Conservation (phyloP, 768 basidiomycete species). For the Suillus fuscotomentosus region DNA sequence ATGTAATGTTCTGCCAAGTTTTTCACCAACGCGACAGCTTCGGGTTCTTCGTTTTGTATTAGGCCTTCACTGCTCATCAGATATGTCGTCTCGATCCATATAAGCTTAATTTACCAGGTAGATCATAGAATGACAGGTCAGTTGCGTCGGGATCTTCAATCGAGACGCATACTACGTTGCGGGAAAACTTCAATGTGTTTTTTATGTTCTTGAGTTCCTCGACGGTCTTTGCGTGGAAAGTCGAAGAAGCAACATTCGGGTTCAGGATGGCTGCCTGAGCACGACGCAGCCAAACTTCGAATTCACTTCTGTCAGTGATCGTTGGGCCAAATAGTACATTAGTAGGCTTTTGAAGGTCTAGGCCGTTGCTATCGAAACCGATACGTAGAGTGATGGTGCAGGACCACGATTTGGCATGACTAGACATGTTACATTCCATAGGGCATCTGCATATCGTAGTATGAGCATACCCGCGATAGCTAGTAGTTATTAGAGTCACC, state of each 20-base stretch:
- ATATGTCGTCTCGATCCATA: neutral
- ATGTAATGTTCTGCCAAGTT: conserved; percentile 50
- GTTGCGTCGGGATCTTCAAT: conserved; percentile 37
- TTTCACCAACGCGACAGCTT: conserved; percentile 44
- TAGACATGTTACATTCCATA: conserved; percentile 35
- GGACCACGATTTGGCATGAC: conserved; percentile 26
- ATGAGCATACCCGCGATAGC: neutral
- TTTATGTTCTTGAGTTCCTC: conserved; percentile 11
- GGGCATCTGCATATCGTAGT: conserved; percentile 24
- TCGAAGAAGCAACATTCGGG: conserved; percentile 31
- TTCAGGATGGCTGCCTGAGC: conserved; percentile 61
- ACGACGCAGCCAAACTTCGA: conserved; percentile 55
- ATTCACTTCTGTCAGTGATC: conserved; percentile 38
- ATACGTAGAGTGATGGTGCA: conserved; percentile 44
- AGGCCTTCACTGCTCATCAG: conserved; percentile 35
- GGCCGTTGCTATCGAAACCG: conserved; percentile 35
- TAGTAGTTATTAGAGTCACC: neutral
- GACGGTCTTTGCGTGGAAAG: conserved; percentile 18
- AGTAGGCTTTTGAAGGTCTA: conserved; percentile 16
- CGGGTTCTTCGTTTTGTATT: conserved; percentile 46
- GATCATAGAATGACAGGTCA: conserved; percentile 39
- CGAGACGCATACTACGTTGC: conserved; percentile 41
- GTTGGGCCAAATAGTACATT: conserved; percentile 40
- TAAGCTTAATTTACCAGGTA: conserved; percentile 30
- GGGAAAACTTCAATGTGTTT: conserved; percentile 33